These are phyloP conservation scores for Agrocybe praecox DNA, from an alignment of 768 basidiomycete species.

Conservation along the genomic window DNA sequence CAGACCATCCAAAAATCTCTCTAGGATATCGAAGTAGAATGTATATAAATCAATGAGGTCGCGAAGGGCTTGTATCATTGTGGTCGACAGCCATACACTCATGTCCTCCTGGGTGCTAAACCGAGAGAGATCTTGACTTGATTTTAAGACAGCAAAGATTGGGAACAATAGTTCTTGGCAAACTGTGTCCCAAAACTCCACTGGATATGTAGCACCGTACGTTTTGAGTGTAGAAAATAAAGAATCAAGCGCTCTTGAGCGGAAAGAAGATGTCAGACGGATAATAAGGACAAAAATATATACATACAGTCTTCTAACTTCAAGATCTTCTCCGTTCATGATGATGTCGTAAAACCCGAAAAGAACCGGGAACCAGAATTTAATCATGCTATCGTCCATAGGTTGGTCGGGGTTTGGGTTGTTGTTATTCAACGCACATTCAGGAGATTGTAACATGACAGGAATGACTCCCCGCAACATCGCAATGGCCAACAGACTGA, in stretches of 20 bases:
- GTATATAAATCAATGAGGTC: constrained; percentile 96
- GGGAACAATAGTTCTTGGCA: constrained; percentile 97
- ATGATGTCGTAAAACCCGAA: constrained; percentile 99
- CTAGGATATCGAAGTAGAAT: constrained; percentile 89
- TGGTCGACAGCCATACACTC: constrained; percentile 99
- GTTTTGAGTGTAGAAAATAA: constrained; percentile 92
- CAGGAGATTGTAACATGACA: constrained; percentile 85
- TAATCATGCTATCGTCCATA: constrained; percentile 87
- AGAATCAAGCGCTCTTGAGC: constrained; percentile 87
- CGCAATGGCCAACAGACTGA: constrained; percentile 92
- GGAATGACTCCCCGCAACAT: constrained; percentile 95
- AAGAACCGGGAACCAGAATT: constrained; percentile 95
- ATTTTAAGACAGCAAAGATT: constrained; percentile 95
- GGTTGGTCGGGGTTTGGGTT: constrained; percentile 31
- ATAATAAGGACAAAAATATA: neutral
- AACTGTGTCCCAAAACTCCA: constrained; percentile 97
- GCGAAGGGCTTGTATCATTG: constrained; percentile 97
- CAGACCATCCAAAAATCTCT: constrained; percentile 90
- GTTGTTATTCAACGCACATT: constrained; percentile 44
- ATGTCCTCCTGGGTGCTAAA: constrained; percentile 98
- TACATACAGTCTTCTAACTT: constrained; percentile 92
- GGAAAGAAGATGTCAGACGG: constrained; percentile 6
- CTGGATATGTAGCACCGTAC: constrained; percentile 81
- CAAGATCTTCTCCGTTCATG: constrained; percentile 99
- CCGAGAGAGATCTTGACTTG: constrained; percentile 87